Evolutionary conservation across 2,329 filamentous ascomycete genomes (phyloP).

Genomic region (Fonsecaea erecta): DNA sequence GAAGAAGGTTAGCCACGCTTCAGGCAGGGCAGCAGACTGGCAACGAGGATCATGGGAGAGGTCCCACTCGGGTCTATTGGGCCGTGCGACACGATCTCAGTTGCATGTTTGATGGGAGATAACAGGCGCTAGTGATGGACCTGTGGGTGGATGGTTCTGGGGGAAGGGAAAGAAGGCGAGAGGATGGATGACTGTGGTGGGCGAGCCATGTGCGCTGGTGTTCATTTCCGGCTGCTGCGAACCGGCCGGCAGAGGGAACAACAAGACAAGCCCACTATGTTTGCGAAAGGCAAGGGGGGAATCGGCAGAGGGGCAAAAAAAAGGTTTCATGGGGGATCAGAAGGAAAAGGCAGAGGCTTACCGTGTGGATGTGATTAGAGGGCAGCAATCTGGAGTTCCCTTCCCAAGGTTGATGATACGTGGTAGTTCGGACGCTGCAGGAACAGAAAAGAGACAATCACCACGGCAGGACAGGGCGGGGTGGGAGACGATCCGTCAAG

Average conservation of each 20-base stretch:
- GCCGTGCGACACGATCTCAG: slow-evolving; percentile 35
- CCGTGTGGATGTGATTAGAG: slow-evolving; percentile 33
- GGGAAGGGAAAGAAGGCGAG: slow-evolving; percentile 20
- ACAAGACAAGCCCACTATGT: slow-evolving; percentile 29
- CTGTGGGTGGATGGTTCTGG: slow-evolving; percentile 27
- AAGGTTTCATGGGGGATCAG: slow-evolving; percentile 21
- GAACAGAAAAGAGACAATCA: slow-evolving; percentile 24
- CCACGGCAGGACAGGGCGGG: slow-evolving; percentile 14
- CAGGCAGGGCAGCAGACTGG: slow-evolving; percentile 24
- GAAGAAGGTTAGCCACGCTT: slow-evolving; percentile 31
- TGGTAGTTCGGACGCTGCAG: slow-evolving; percentile 25
- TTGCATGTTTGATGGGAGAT: slow-evolving; percentile 25
- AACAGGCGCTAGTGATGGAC: slow-evolving; percentile 34
- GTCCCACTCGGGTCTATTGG: slow-evolving; percentile 34
- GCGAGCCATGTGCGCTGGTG: slow-evolving; percentile 33
- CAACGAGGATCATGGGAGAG: slow-evolving; percentile 25
- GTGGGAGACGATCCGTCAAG: slow-evolving; percentile 11
- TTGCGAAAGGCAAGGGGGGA: slow-evolving; percentile 24
- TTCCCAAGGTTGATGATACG: slow-evolving; percentile 26
- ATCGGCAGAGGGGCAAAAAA: slow-evolving; percentile 27
- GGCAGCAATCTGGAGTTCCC: slow-evolving; percentile 20
- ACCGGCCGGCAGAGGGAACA: slow-evolving; percentile 26
- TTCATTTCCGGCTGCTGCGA: slow-evolving; percentile 28
- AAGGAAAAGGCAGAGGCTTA: slow-evolving; percentile 29
- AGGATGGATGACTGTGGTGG: slow-evolving; percentile 30